Conservation (phyloP, 1,284 basidiomycete species). For the Sporisorium sorghi region DNA sequence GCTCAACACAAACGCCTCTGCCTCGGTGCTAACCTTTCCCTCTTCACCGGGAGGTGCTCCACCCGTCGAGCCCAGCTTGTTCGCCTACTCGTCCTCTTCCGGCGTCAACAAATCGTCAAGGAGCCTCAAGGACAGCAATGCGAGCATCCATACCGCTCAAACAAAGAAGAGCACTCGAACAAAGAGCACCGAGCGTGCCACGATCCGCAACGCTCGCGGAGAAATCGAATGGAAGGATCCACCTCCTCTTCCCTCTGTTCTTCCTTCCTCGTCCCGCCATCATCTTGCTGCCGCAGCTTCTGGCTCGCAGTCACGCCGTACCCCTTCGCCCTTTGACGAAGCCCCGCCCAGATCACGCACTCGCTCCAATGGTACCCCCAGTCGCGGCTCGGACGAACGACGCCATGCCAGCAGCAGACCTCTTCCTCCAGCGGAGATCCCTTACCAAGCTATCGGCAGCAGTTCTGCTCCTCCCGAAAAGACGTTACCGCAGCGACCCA, state of each 20-base stretch:
- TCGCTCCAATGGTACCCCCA: constrained; percentile 15
- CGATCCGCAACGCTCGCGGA: constrained; percentile 47
- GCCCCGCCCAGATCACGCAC: constrained; percentile 12
- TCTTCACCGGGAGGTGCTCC: constrained; percentile 22
- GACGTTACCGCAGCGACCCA: constrained; percentile 12
- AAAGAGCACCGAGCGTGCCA: constrained; percentile 33
- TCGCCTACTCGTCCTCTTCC: constrained; percentile 31
- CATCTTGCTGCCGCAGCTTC: neutral
- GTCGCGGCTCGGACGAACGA: constrained; percentile 21
- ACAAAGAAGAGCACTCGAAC: constrained; percentile 19
- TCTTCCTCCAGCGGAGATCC: constrained; percentile 7
- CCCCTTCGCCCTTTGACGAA: constrained; percentile 22
- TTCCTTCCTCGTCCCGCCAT: constrained; percentile 8
- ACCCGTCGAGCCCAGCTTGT: constrained; percentile 46
- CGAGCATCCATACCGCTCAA: constrained; percentile 31
- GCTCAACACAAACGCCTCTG: constrained; percentile 18
- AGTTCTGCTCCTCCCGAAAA: neutral
- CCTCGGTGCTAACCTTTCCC: constrained; percentile 9
- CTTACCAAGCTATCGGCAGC: constrained; percentile 22
- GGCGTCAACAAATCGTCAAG: constrained; percentile 7
- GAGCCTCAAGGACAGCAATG: constrained; percentile 37
- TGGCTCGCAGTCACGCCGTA: constrained; percentile 13
- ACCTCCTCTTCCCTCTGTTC: constrained; percentile 14
- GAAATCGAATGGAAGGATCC: constrained; percentile 54
- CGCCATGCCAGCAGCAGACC: constrained; percentile 4